Evolutionary conservation across 164 flowering plant species (phyloP).

Genomic region (Sedum album): DNA sequence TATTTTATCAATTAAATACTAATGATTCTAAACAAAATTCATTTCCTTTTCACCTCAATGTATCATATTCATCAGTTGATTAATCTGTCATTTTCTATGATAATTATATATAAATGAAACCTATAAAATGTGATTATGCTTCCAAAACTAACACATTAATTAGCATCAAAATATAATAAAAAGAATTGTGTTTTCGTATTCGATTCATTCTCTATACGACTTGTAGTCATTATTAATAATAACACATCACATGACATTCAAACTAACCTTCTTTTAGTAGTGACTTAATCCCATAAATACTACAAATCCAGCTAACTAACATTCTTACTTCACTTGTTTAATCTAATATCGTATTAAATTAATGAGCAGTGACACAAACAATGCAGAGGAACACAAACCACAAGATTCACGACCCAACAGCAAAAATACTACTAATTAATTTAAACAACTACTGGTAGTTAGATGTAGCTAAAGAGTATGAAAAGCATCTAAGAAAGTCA

Average conservation of each 20-base stretch:
- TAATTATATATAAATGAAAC: too few species aligned
- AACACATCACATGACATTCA: neutral
- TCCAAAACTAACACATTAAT: too few species aligned
- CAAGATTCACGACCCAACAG: neutral
- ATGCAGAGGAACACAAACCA: neutral
- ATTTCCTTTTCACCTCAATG: too few species aligned
- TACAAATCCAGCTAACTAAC: neutral
- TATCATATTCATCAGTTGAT: too few species aligned
- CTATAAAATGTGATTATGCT: too few species aligned
- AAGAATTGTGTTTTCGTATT: neutral
- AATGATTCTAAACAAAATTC: too few species aligned
- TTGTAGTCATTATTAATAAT: neutral
- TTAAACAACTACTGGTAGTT: neutral
- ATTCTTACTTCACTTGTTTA: neutral
- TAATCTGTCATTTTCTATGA: too few species aligned
- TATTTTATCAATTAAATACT: too few species aligned
- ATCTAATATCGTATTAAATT: neutral
- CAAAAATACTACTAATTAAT: neutral
- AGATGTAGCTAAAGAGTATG: neutral
- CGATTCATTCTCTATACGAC: neutral
- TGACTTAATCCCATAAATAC: neutral
- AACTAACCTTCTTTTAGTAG: neutral
- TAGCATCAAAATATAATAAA: too few species aligned
- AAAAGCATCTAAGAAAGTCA: slow-evolving; percentile 1
- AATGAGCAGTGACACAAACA: neutral